A percentile compares a stretch with the other conserved stretches of the same genome.
phyloP scores from a whole-genome alignment of 192 early-diverging fungal species.

The Neocallimastix lanati region DNA sequence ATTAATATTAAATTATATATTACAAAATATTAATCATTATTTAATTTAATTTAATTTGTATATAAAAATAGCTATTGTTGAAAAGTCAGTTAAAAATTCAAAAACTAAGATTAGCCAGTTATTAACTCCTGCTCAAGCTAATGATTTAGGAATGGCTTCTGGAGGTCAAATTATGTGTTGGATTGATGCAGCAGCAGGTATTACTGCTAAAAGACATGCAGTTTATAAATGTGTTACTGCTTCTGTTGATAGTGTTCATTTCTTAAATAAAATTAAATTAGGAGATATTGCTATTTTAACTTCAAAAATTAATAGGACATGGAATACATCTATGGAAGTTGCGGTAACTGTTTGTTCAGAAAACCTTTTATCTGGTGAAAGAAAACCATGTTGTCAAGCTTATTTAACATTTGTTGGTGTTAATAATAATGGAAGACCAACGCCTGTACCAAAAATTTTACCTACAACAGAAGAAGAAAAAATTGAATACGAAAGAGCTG shows the following conservation, averaged over 20 bases:
- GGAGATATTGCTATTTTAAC: constrained; percentile 43
- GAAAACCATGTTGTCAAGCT: constrained; percentile 38
- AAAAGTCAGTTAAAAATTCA: neutral
- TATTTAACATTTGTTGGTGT: constrained; percentile 47
- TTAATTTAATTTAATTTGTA: too few species aligned
- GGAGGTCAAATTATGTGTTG: constrained; percentile 37
- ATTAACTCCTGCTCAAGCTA: neutral
- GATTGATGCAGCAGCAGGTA: constrained; percentile 48
- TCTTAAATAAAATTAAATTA: constrained; percentile 35
- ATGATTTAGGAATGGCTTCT: constrained; percentile 18
- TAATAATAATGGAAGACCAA: constrained; percentile 7
- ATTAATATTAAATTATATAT: too few species aligned
- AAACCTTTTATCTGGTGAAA: constrained; percentile 28
- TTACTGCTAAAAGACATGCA: constrained; percentile 41
- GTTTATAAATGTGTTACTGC: constrained; percentile 37
- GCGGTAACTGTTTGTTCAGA: constrained; percentile 53
- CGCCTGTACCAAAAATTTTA: constrained; percentile 26
- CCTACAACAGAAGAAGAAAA: constrained; percentile 27
- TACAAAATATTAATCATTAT: too few species aligned
- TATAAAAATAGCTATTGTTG: neutral
- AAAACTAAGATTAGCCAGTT: neutral
- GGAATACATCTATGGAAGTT: constrained; percentile 55
- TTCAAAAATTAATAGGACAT: constrained; percentile 43
- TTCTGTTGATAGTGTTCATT: constrained; percentile 49
- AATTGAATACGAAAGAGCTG: constrained; percentile 33